Evolutionary conservation across 371 early-diverging fungal genomes (phyloP).

Genomic region (Mortierella sp.): DNA sequence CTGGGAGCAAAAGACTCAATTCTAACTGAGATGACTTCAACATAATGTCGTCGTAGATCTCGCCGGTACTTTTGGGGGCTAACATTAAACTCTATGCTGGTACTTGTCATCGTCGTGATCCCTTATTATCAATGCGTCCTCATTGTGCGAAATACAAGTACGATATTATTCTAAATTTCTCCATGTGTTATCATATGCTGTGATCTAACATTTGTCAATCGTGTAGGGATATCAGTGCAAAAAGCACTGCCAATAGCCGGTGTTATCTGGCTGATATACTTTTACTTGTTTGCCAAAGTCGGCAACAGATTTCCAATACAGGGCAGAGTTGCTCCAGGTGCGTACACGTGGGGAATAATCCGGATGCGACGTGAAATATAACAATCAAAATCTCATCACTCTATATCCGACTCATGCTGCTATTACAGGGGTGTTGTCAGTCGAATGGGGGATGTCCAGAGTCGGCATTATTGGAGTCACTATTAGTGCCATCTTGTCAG

Average conservation of each 20-base stretch:
- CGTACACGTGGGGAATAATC: background rate
- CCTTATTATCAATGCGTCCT: constrained; percentile 84
- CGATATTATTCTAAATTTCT: background rate
- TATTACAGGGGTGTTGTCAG: constrained; percentile 27
- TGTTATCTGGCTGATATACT: constrained; percentile 68
- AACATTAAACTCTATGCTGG: constrained; percentile 72
- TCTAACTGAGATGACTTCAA: background rate
- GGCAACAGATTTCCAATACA: constrained; percentile 66
- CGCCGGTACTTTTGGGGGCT: constrained; percentile 85
- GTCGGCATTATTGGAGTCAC: constrained; percentile 92
- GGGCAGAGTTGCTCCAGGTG: constrained; percentile 24
- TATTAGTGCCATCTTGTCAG: constrained; percentile 92
- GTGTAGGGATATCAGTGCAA: constrained; percentile 51
- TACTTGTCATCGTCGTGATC: constrained; percentile 75
- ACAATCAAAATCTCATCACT: background rate
- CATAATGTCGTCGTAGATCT: constrained; percentile 56
- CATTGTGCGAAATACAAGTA: constrained; percentile 64
- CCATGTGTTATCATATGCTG: constrained; percentile 34
- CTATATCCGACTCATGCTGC: background rate
- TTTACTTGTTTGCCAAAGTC: constrained; percentile 79
- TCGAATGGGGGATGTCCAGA: constrained; percentile 74
- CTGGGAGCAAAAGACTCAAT: background rate
- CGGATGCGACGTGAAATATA: background rate
- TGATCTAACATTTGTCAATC: background rate
- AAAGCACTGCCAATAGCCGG: constrained; percentile 62